Evolutionary conservation across 2,329 filamentous ascomycete genomes (phyloP).

Genomic region (Beauveria brongniartii): DNA sequence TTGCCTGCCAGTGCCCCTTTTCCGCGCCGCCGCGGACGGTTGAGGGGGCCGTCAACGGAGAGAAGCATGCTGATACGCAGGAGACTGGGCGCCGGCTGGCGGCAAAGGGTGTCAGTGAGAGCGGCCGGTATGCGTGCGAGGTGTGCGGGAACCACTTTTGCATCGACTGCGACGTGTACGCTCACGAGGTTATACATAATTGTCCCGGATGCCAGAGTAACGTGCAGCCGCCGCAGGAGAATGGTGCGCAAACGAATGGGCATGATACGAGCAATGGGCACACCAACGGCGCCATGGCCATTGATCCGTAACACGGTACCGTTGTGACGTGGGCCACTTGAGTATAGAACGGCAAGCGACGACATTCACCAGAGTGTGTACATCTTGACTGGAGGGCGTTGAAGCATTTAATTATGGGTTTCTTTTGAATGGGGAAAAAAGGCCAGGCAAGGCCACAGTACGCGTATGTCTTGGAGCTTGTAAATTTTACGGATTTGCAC

Average conservation of each 20-base stretch:
- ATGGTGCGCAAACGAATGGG: slow-evolving; percentile 20
- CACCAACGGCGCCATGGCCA: slow-evolving; percentile 36
- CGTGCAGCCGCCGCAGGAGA: slow-evolving; percentile 12
- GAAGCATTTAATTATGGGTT: neutral
- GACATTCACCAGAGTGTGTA: neutral
- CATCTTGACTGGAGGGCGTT: neutral
- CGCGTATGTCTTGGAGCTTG: neutral
- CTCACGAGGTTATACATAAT: slow-evolving; percentile 90
- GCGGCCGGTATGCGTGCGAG: slow-evolving; percentile 78
- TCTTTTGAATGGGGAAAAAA: neutral
- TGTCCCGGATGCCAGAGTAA: slow-evolving; percentile 78
- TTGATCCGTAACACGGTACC: slow-evolving; percentile 26
- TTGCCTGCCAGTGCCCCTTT: slow-evolving; percentile 68
- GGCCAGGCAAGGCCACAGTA: neutral
- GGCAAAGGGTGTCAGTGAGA: slow-evolving; percentile 68
- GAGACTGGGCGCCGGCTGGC: slow-evolving; percentile 13
- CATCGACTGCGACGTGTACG: slow-evolving; percentile 95
- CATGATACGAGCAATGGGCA: slow-evolving; percentile 16
- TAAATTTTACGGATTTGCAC: neutral
- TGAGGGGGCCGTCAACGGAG: slow-evolving; percentile 16
- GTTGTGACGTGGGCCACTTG: neutral
- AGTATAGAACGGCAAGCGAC: neutral
- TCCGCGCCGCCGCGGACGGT: slow-evolving; percentile 35
- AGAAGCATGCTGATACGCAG: slow-evolving; percentile 13
- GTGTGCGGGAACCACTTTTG: slow-evolving; percentile 90